phyloP scores from a whole-genome alignment of 2,329 filamentous ascomycete species.

The Dryadomyces quercivorus region DNA sequence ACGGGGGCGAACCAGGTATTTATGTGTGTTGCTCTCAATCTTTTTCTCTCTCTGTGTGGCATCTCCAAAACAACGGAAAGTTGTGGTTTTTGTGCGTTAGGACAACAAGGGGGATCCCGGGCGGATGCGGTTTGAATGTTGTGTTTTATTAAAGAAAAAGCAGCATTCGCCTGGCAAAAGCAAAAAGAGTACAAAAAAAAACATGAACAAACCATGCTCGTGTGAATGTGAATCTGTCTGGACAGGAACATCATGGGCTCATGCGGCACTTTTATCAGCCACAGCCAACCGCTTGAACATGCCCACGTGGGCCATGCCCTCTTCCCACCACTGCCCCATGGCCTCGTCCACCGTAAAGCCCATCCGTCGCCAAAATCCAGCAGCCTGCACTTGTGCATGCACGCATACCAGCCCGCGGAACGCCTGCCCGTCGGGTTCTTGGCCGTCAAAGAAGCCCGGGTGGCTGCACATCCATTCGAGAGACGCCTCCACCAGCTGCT shows the following conservation, averaged over 20 bases:
- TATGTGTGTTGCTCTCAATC: conserved; percentile 1
- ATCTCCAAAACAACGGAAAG: conserved; percentile 12
- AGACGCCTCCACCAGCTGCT: conserved; percentile 53
- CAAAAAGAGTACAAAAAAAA: conserved; percentile 11
- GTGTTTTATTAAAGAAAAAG: not conserved
- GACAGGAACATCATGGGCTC: too few relatives aligned
- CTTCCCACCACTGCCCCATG: conserved; percentile 71
- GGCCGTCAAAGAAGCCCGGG: conserved; percentile 40
- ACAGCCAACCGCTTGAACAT: conserved; percentile 52
- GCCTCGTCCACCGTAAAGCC: conserved; percentile 64
- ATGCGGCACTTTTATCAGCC: not conserved
- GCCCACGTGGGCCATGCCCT: conserved; percentile 72
- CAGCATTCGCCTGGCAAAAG: conserved; percentile 1
- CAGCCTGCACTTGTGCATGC: conserved; percentile 62
- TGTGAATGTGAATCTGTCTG: not conserved
- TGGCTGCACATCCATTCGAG: conserved; percentile 56
- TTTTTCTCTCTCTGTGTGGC: conserved; percentile 14
- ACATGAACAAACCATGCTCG: not conserved
- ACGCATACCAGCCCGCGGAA: conserved; percentile 69
- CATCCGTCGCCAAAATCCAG: conserved; percentile 53
- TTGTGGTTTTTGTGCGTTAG: conserved; percentile 18
- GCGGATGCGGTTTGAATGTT: not conserved
- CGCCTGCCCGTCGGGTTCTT: conserved; percentile 33
- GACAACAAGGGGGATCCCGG: not conserved
- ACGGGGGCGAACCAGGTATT: conserved; percentile 17